Conservation (phyloP, 2,329 filamentous ascomycete genomes). For the Colletotrichum lini region DNA sequence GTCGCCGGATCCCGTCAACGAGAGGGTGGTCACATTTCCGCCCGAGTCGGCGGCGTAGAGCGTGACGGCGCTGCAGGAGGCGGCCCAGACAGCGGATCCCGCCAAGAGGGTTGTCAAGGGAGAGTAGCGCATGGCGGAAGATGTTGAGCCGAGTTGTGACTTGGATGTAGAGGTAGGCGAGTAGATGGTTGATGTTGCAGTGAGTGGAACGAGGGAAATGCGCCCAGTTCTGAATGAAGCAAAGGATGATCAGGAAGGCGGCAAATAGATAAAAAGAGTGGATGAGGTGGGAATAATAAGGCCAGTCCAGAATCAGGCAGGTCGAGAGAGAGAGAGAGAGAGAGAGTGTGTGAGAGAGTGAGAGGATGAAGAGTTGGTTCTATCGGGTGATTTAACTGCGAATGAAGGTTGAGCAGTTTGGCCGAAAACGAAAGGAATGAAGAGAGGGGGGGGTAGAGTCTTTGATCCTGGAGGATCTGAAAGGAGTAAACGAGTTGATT, state of each 20-base stretch:
- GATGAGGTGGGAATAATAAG: constrained; percentile 1
- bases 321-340: background rate
- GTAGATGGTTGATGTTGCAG: background rate
- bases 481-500: constrained; percentile 12
- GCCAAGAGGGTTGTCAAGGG: constrained; percentile 30
- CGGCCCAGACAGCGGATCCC: constrained; percentile 24
- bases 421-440: constrained; percentile 23
- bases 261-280: constrained; percentile 1
- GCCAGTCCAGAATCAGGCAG: constrained; percentile 8
- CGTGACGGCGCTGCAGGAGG: constrained; percentile 39
- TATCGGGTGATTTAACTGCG: constrained; percentile 10
- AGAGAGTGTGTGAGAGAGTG: too few relatives aligned
- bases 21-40: constrained; percentile 44
- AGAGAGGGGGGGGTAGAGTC: background rate
- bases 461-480: background rate
- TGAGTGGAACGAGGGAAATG: background rate
- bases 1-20: constrained; percentile 31
- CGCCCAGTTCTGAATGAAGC: background rate
- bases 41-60: constrained; percentile 43
- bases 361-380: background rate
- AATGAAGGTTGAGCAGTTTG: background rate
- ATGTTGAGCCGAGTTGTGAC: constrained; percentile 17
- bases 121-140: constrained; percentile 28
- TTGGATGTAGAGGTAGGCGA: background rate
- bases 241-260: constrained; percentile 3